Evolutionary conservation across 108 stramenopile genomes (phyloP).

Genomic region (Cylindrotheca fusiformis): DNA sequence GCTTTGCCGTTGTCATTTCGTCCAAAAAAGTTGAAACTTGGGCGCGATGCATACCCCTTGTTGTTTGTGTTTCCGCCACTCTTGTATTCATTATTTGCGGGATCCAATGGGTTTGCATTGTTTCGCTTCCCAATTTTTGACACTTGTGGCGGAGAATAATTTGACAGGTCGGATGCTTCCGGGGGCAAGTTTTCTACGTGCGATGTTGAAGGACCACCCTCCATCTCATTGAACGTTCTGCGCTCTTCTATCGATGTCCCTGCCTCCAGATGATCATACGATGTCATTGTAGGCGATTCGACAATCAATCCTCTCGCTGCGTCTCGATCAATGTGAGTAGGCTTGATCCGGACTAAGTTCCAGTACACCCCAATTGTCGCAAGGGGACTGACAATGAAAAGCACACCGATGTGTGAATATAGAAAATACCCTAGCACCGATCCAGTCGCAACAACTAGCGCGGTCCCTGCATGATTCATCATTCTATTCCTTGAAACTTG

Average conservation of each 20-base stretch:
- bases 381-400: constrained; percentile 71
- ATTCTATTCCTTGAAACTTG: constrained; percentile 72
- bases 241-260: constrained; percentile 19
- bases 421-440: constrained; percentile 51
- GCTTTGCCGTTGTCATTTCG: constrained; percentile 13
- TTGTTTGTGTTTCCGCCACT: neutral
- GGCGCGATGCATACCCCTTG: constrained; percentile 12
- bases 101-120: too few relatives aligned
- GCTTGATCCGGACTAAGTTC: constrained; percentile 49
- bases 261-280: constrained; percentile 33
- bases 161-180: neutral
- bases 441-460: constrained; percentile 62
- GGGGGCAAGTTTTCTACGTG: neutral
- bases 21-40: constrained; percentile 57
- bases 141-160: neutral
- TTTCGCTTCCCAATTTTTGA: neutral
- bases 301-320: constrained; percentile 60
- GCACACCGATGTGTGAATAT: constrained; percentile 68
- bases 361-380: constrained; percentile 56
- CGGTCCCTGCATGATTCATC: constrained; percentile 74
- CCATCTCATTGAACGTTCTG: too few relatives aligned
- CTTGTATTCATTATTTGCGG: too few relatives aligned
- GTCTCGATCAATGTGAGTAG: constrained; percentile 64
- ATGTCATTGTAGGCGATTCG: constrained; percentile 44
- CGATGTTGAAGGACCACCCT: neutral